Evolutionary conservation across 1,284 basidiomycete species (phyloP), one percentile per base, ranked within the genome.

Genomic region (Ganoderma lucidum): DNA sequence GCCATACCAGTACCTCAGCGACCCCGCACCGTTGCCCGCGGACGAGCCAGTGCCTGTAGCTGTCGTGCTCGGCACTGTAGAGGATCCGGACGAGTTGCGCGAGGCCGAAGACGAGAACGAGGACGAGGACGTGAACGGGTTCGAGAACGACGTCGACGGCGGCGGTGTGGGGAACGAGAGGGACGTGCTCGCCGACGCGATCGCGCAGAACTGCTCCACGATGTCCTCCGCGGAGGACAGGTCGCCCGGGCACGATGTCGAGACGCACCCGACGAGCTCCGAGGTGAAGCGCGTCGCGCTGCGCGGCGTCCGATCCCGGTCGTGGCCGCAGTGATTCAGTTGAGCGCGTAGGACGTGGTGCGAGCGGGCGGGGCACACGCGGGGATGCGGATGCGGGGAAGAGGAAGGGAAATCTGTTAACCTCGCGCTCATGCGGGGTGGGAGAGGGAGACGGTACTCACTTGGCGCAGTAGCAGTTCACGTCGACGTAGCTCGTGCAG

Each of bases 401-500:
- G 23, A 1, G n/a, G 8, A 6, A 14, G 30, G 42, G 41, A 14
- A 4, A 23, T 56, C 58, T 37, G 37, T 59, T 41, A 59, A 10
- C 23, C 37, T 41, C 59, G 23, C 23, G 6, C 37, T 12, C 41
- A 32, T 44, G 65, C 17, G 23, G 60, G 45, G 37, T 61, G 32
- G 65, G 23, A 51, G 14, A 60, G 48, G 35, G 42, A 6, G n/a
- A 3, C 45, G 15, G 35, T 23, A 75, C 77, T 69, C 67, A 78
- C 77, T 77, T 78, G 48, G 63, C 62, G 65, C 79, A 80, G 67
- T 75, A 80, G 65, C 79, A 80, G 56, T 78, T 72, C 14, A 79
- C 75, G 37, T 79, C 77, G 6, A 74, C 73, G n/a, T 78, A 28
- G 64, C 76, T 79, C 61, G 68, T 65, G 69, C 79, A 80, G 9